A percentile compares a stretch with the other conserved stretches of the same genome.
Conservation (phyloP, 306 rosid species). For the Datisca glomerata region DNA sequence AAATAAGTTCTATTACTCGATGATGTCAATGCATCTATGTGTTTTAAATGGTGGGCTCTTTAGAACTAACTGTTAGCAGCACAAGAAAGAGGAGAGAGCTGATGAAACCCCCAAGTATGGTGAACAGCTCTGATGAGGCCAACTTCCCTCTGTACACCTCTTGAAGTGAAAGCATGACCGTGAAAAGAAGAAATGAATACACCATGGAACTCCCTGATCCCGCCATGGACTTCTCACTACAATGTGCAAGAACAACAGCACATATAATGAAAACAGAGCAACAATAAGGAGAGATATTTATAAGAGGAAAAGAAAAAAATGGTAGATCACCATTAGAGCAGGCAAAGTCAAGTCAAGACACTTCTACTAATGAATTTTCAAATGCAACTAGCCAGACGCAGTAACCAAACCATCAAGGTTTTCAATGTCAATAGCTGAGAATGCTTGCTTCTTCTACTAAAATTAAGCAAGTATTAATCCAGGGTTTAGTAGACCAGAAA, state of each 20-base stretch:
- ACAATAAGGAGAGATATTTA: too few species aligned
- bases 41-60: too few species aligned
- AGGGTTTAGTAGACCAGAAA: not conserved
- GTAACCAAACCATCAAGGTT: too few species aligned
- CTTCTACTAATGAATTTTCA: not conserved
- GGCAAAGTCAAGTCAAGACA: constrained; percentile 9
- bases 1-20: not conserved
- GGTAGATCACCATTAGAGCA: constrained; percentile 3
- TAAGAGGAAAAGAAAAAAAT: too few species aligned
- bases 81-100: constrained; percentile 86
- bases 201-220: constrained; percentile 82
- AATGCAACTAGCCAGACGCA: too few species aligned
- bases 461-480: too few species aligned
- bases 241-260: too few species aligned
- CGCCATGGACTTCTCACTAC: constrained; percentile 70
- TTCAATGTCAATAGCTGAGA: too few species aligned
- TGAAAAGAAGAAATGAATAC: constrained; percentile 78
- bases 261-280: too few species aligned
- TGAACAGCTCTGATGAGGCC: constrained; percentile 77
- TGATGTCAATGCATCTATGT: not conserved
- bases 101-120: constrained; percentile 83
- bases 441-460: too few species aligned
- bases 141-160: constrained; percentile 82
- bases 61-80: constrained; percentile 66
- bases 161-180: constrained; percentile 85